Base-by-base conservation (phyloP, 306 rosid genomes). In the Biancaea sappan region DNA sequence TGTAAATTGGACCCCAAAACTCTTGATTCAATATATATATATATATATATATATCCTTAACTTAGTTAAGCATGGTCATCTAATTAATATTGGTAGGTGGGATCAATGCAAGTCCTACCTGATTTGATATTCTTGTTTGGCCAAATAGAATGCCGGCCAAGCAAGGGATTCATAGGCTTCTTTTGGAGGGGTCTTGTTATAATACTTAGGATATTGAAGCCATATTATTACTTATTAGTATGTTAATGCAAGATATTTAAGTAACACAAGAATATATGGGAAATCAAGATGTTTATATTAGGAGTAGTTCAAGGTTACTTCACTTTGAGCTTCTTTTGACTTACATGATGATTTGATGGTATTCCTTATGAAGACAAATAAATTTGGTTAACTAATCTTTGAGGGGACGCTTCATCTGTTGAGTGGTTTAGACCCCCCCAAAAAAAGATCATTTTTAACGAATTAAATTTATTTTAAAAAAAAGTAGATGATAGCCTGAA, bases 351-450 rank as follows among this genome's bases (percentile, higher is more conserved):
- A 71, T 71, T 44, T 26, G 65, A 61, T 47, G 16, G 47, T 19
- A 37, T 25, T 70, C 44, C 34, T 14, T 34, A 9, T 8, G 34
- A 53, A 46, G 34, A 34, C 48, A 26, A 14, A 1, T 15, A 29
- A 26, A 64, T 72, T 65, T 58, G 78, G 70, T 72, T 65, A 71
- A 25, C 85, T 40, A 81, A 71, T 67, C 35, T 53, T 18, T 18
- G 8, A n/a, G 37, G 21, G 31, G 51, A 62, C 31, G 61, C 60
- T 61, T 64, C n/a, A 8, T 57, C 2, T 18, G 6, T 10, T 67
- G 32, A 18, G 38, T 6, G 6, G 77, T 57, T 76, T 37, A 16
- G 75, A 25, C 6, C 50, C 24, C n/a, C n/a, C n/a, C n/a, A n/a
- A n/a, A n/a, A 25, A 69, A 22, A 12, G 12, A 31, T 31, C 34